Evolutionary conservation across 1,284 basidiomycete species (phyloP).

Genomic region (Golubevia sp.): DNA sequence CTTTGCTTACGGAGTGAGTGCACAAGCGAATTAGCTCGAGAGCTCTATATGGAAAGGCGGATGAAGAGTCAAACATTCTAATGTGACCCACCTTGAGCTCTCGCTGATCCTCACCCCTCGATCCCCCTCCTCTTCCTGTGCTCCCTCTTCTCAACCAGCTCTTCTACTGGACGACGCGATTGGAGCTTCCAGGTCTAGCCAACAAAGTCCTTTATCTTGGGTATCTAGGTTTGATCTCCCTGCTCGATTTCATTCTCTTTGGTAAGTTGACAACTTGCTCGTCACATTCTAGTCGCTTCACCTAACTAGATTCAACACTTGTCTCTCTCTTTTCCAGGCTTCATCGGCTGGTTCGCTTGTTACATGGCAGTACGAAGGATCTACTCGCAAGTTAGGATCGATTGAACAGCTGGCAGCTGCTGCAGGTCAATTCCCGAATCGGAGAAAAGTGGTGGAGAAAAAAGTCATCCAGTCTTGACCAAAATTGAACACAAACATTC

Average conservation of each 20-base stretch:
- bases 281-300: too few relatives aligned
- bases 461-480: background rate
- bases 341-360: constrained; percentile 38
- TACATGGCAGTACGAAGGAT: constrained; percentile 35
- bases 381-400: constrained; percentile 48
- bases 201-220: constrained; percentile 87
- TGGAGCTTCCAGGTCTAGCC: constrained; percentile 81
- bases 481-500: too few relatives aligned
- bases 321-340: too few relatives aligned
- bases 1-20: constrained; percentile 69
- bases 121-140: background rate
- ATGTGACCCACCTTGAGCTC: too few relatives aligned
- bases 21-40: background rate
- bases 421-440: too few relatives aligned
- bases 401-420: constrained; percentile 13
- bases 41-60: background rate
- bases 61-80: background rate
- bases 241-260: constrained; percentile 85
- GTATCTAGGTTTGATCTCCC: constrained; percentile 80
- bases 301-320: too few relatives aligned
- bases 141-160: constrained; percentile 60
- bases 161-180: constrained; percentile 84
- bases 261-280: too few relatives aligned
- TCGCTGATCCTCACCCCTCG: too few relatives aligned
- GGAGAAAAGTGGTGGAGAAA: constrained; percentile 1